phyloP scores from a whole-genome alignment of 2,329 filamentous ascomycete species.

The Furcasterigmium furcatum region DNA sequence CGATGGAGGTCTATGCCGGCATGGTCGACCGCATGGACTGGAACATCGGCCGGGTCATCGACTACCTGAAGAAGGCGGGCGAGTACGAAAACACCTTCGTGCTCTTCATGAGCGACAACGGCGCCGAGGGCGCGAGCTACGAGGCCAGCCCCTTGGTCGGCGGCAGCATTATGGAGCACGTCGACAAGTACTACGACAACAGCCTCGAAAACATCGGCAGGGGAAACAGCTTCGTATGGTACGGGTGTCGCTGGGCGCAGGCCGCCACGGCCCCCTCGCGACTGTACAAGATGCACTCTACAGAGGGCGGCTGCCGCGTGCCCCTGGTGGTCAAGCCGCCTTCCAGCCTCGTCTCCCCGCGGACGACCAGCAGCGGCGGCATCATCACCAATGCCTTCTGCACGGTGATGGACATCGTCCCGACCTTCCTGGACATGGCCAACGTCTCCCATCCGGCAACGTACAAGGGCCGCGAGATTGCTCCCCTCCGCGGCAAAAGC shows the following conservation, averaged over 20 bases:
- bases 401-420: slow-evolving; percentile 47
- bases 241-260: slow-evolving; percentile 46
- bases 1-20: slow-evolving; percentile 47
- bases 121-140: slow-evolving; percentile 20
- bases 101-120: slow-evolving; percentile 52
- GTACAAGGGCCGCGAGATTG: slow-evolving; percentile 28
- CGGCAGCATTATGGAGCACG: slow-evolving; percentile 2
- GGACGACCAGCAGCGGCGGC: too few relatives aligned
- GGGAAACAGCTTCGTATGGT: slow-evolving; percentile 47
- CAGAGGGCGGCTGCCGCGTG: slow-evolving; percentile 45
- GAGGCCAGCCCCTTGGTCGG: slow-evolving; percentile 10
- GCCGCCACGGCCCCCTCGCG: slow-evolving; percentile 27
- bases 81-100: slow-evolving; percentile 51
- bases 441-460: slow-evolving; percentile 32
- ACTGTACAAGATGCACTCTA: slow-evolving; percentile 29
- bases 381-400: slow-evolving; percentile 42
- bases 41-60: slow-evolving; percentile 48
- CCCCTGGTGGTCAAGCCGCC: slow-evolving; percentile 38
- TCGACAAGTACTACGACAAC: slow-evolving; percentile 53
- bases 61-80: slow-evolving; percentile 43
- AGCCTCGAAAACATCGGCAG: slow-evolving; percentile 47
- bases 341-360: slow-evolving; percentile 7
- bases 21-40: slow-evolving; percentile 55
- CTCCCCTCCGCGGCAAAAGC: slow-evolving; percentile 38
- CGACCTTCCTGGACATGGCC: slow-evolving; percentile 43